phyloP scores from a whole-genome alignment of 108 stramenopile species.

The Pseudonitzschia multiseries region DNA sequence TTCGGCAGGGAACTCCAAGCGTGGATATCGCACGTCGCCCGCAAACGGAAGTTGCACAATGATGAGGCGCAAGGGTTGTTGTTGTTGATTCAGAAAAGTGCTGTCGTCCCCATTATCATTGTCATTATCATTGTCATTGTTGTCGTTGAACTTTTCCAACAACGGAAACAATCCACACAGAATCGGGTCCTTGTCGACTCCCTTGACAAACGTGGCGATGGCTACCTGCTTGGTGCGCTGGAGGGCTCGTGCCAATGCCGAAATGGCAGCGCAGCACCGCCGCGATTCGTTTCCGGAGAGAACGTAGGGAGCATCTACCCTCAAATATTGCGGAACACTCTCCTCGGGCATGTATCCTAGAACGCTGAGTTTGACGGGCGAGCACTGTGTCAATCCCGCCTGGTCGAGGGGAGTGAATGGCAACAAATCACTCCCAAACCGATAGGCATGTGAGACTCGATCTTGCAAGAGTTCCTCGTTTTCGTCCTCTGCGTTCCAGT shows the following conservation, averaged over 20 bases:
- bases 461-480: slow-evolving; percentile 27
- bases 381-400: slow-evolving; percentile 54
- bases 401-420: slow-evolving; percentile 72
- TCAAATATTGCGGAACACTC: slow-evolving; percentile 36
- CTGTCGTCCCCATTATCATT: too few species aligned
- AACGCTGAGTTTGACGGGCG: slow-evolving; percentile 51
- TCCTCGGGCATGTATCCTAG: slow-evolving; percentile 61
- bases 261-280: slow-evolving; percentile 59
- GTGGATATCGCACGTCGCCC: slow-evolving; percentile 53
- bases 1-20: background rate
- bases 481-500: slow-evolving; percentile 51
- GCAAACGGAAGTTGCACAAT: slow-evolving; percentile 80
- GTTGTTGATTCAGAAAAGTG: too few species aligned
- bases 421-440: slow-evolving; percentile 73
- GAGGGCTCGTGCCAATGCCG: slow-evolving; percentile 67
- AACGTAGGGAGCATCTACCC: slow-evolving; percentile 68
- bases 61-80: slow-evolving; percentile 42
- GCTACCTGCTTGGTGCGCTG: slow-evolving; percentile 54
- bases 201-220: slow-evolving; percentile 72
- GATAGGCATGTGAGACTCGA: slow-evolving; percentile 51
- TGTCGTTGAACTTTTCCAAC: slow-evolving; percentile 11
- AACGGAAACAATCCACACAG: slow-evolving; percentile 74
- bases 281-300: slow-evolving; percentile 62
- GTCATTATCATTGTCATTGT: too few species aligned
- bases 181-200: slow-evolving; percentile 59